These are phyloP conservation scores for Thecaphora thlaspeos DNA, from an alignment of 1,284 basidiomycete genomes.

Conservation along the genomic window DNA sequence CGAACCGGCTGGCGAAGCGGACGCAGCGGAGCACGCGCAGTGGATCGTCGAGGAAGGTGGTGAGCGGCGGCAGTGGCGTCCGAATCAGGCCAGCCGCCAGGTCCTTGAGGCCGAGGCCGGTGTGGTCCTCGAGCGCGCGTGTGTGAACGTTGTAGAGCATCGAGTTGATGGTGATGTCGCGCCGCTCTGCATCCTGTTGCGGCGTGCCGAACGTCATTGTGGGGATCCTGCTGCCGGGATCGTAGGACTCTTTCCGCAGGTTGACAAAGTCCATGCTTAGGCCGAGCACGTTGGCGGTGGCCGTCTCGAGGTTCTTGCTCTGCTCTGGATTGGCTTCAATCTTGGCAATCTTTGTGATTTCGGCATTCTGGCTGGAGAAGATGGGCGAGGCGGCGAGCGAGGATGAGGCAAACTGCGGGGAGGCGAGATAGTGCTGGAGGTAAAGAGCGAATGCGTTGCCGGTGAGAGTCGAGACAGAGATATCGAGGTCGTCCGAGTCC, in stretches of 20 bases:
- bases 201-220: constrained; percentile 86
- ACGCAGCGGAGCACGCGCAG: constrained; percentile 85
- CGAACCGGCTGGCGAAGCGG: constrained; percentile 86
- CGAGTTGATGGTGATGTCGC: constrained; percentile 94
- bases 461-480: constrained; percentile 82
- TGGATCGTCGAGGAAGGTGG: constrained; percentile 94
- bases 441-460: constrained; percentile 83
- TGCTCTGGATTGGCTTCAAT: constrained; percentile 95
- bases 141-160: constrained; percentile 96
- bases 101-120: constrained; percentile 77
- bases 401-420: constrained; percentile 53
- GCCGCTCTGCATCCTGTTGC: constrained; percentile 80
- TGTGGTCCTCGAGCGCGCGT: constrained; percentile 83
- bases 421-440: constrained; percentile 69
- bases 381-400: constrained; percentile 61
- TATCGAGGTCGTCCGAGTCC: constrained; percentile 88
- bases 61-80: constrained; percentile 79
- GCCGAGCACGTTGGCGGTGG: constrained; percentile 79
- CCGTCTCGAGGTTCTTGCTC: constrained; percentile 96
- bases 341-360: constrained; percentile 63
- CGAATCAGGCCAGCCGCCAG: constrained; percentile 76
- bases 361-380: constrained; percentile 17
- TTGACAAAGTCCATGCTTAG: constrained; percentile 93
- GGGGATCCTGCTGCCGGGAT: constrained; percentile 82
- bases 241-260: constrained; percentile 84